Evolutionary conservation across 2,329 filamentous ascomycete genomes (phyloP).

Genomic region (Torrubiella hemipterigena): DNA sequence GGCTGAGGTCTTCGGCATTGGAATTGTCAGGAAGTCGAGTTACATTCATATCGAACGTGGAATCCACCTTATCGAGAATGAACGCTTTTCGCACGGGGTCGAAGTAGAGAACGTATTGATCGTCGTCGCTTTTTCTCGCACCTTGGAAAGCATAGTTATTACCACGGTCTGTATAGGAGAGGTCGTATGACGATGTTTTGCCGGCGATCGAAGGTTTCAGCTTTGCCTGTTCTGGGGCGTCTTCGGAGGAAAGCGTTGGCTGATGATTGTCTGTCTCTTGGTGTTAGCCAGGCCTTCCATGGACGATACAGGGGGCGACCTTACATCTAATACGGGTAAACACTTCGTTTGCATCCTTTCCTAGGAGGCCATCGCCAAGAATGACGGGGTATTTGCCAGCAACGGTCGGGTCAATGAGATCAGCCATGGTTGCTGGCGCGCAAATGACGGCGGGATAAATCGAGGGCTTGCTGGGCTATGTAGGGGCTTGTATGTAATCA

Average conservation of each 20-base stretch:
- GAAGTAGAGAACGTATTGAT: constrained; percentile 60
- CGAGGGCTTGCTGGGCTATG: no score
- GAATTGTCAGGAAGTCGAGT: constrained; percentile 54
- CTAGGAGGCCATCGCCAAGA: constrained; percentile 48
- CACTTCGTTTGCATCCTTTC: constrained; percentile 42
- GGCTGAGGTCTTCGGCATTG: constrained; percentile 50
- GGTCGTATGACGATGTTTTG: constrained; percentile 42
- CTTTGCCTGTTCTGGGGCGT: constrained; percentile 34
- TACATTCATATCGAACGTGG: constrained; percentile 81
- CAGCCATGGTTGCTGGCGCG: constrained; percentile 15
- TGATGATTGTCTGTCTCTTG: constrained; percentile 48
- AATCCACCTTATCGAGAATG: constrained; percentile 69
- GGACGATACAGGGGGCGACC: constrained; percentile 10
- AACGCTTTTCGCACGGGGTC: constrained; percentile 64
- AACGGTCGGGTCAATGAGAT: constrained; percentile 46
- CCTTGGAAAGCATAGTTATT: constrained; percentile 50
- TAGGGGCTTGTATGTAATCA: no score
- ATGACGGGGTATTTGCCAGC: constrained; percentile 51
- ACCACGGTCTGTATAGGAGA: constrained; percentile 40
- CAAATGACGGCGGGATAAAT: no score
- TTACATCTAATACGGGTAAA: constrained; percentile 51
- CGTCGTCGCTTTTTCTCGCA: constrained; percentile 40
- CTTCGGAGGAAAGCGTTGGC: constrained; percentile 36
- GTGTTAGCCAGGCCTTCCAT: constrained; percentile 5
- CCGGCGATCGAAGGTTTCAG: constrained; percentile 37